Evolutionary conservation across 176 grass and related monocot species (phyloP), one percentile per base, ranked within the genome.

Genomic region (Neostapfia colusana): DNA sequence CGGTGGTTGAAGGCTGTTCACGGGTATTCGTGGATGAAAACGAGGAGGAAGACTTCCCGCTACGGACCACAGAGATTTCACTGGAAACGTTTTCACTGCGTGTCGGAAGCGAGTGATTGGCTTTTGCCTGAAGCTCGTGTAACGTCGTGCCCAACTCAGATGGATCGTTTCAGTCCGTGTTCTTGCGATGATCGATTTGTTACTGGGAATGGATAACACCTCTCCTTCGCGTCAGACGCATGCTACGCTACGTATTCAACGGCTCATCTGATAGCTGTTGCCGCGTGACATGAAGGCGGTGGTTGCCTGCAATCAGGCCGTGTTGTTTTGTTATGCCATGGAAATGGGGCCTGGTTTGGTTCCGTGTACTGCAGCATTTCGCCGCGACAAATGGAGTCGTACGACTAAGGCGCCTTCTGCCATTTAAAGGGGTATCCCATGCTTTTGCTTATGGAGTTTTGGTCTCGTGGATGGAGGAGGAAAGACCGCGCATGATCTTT

Each of bases 341-440:
- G 51, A 46, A 24, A 84, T 49, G 73, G 56, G 57, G 43, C 20
- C 84, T 31, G 20, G 16, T 63, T 25, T 49, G 53, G 70, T 44
- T 16, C 53, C 86, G 41, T 40, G 4, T n/a, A 17, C 26, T 63
- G 17, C 48, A 42, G 8, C 38, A 41, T 50, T 73, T 69, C 37
- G 4, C 3, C 40, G 35, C 38, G 44, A 77, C 79, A 72, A 77
- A 86, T 10, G 64, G 67, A 34, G 63, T 4, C 25, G 23, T 50
- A 17, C 6, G 21, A 14, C 75, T 27, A 69, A 60, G 49, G 36
- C 51, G 24, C 28, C 36, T 11, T 1, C n/a, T 79, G 37, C 70
- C 81, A 38, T 79, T 83, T 64, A 50, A 50, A 81, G 45, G 76
- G 76, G 75, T 48, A 80, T 84, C 86, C 81, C 81, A 88, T 70